A percentile compares a stretch with the other conserved stretches of the same genome.
phyloP scores from a whole-genome alignment of 352 stramenopile genomes.

The Phytophthora foliorum region DNA sequence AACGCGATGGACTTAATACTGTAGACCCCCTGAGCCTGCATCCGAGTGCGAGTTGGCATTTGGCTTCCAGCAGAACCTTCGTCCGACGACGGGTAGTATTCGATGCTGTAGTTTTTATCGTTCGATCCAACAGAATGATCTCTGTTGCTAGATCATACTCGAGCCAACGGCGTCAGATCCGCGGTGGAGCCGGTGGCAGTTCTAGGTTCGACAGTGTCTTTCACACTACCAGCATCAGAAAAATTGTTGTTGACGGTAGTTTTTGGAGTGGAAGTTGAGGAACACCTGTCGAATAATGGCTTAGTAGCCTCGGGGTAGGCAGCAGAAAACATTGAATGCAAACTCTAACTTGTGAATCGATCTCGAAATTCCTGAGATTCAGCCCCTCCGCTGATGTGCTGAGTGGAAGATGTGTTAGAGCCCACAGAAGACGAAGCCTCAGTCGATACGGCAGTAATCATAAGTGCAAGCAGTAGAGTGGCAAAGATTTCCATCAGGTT shows the following conservation, averaged over 20 bases:
- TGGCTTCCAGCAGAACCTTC: constrained; percentile 1
- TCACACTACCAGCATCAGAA: background rate
- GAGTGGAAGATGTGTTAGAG: background rate
- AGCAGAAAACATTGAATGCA: no score
- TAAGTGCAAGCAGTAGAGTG: background rate
- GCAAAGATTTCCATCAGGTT: background rate
- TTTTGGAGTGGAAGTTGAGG: background rate
- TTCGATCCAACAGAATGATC: background rate
- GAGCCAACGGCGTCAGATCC: background rate
- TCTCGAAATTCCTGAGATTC: background rate
- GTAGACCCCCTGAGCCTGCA: background rate
- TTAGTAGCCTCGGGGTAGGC: background rate
- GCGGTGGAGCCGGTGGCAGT: background rate
- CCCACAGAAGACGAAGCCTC: background rate
- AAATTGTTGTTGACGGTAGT: background rate
- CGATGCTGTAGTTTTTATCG: constrained; percentile 4
- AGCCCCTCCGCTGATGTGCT: background rate
- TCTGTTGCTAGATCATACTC: background rate
- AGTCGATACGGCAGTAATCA: background rate
- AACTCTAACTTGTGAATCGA: no score
- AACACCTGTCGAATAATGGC: background rate
- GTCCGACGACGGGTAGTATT: constrained; percentile 1
- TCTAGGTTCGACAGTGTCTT: background rate
- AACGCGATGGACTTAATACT: background rate
- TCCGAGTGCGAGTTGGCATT: background rate